Evolutionary conservation across 176 grass and related monocot species (phyloP).

Genomic region (Musa acuminata): DNA sequence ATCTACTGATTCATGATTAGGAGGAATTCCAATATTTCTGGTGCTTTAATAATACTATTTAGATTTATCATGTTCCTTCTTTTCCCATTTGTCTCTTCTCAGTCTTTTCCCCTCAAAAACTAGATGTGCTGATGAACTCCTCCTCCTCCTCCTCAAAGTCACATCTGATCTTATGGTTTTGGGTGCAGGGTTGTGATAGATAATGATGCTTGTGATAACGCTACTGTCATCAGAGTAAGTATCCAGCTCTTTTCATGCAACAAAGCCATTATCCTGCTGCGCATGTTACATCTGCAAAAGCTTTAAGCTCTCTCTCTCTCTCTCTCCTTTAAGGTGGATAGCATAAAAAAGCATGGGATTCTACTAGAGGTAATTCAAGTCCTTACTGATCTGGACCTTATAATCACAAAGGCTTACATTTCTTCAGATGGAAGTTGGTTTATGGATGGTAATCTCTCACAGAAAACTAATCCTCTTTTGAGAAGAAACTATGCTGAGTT

Average conservation of each 20-base stretch:
- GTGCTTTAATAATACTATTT: too few relatives aligned
- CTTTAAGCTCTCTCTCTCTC: not conserved
- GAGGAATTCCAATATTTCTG: too few relatives aligned
- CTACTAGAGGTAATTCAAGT: slow-evolving; percentile 84
- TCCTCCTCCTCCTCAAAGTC: not conserved
- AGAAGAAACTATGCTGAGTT: not conserved
- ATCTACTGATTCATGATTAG: not conserved
- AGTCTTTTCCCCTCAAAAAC: not conserved
- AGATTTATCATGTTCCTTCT: too few relatives aligned
- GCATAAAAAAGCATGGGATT: slow-evolving; percentile 67
- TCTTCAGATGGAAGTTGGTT: slow-evolving; percentile 90
- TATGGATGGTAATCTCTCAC: slow-evolving; percentile 57
- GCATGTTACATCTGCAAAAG: not conserved
- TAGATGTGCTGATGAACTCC: not conserved
- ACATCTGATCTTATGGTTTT: not conserved
- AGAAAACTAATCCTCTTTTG: not conserved
- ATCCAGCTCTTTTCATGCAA: not conserved
- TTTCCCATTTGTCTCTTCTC: not conserved
- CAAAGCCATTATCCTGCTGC: too few relatives aligned
- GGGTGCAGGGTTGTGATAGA: slow-evolving; percentile 71
- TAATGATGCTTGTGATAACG: slow-evolving; percentile 51
- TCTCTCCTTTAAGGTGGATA: slow-evolving; percentile 40
- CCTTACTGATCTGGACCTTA: slow-evolving; percentile 71
- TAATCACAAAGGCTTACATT: slow-evolving; percentile 79
- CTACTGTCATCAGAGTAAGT: slow-evolving; percentile 58